phyloP scores from a whole-genome alignment of 352 stramenopile species.

The Pythium volutum region DNA sequence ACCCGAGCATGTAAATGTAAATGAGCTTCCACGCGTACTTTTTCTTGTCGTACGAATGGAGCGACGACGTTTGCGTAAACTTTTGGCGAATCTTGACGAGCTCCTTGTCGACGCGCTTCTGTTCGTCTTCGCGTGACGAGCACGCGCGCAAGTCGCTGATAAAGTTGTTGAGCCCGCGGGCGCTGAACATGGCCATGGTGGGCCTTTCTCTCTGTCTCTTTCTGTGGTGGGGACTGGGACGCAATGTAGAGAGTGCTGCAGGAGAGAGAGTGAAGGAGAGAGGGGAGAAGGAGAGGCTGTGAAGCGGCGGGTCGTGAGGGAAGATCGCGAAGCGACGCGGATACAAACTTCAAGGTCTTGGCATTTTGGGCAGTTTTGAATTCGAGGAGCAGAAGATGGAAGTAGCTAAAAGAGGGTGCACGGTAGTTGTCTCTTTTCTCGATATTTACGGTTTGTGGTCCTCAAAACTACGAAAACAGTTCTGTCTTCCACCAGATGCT shows the following conservation, averaged over 20 bases:
- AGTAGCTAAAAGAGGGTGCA: too few species aligned
- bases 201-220: background rate
- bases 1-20: constrained; percentile 99
- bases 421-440: too few species aligned
- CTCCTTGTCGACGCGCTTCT: constrained; percentile 96
- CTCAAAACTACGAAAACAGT: too few species aligned
- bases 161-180: constrained; percentile 79
- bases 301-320: background rate
- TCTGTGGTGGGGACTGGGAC: background rate
- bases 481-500: too few species aligned
- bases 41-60: constrained; percentile 97
- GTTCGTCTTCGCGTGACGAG: constrained; percentile 91
- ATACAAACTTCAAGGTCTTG: constrained; percentile 13
- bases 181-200: constrained; percentile 77
- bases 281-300: background rate
- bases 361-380: too few species aligned
- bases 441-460: too few species aligned
- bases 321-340: constrained; percentile 9
- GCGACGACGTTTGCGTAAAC: constrained; percentile 85
- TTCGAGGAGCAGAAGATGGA: too few species aligned
- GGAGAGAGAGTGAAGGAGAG: background rate
- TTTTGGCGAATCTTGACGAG: constrained; percentile 97
- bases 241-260: too few species aligned
- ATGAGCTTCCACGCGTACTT: constrained; percentile 99
- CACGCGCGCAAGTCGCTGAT: constrained; percentile 75